Base-by-base conservation (phyloP, 441 rosid genomes). In the Hura crepitans region DNA sequence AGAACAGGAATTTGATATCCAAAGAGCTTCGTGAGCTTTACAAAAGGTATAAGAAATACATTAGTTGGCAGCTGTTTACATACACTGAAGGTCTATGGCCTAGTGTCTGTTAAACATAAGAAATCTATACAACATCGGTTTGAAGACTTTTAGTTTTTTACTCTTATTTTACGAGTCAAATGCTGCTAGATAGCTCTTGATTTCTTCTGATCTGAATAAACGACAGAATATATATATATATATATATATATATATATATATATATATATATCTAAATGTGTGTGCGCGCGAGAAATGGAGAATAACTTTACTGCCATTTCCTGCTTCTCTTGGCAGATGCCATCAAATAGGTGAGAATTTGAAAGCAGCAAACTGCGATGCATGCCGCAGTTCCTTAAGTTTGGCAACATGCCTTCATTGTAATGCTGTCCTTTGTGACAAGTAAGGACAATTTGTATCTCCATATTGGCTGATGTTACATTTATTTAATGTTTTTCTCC, bases 361-460 rank as follows among this genome's bases (percentile, higher is more conserved):
- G 56, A 81, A 82, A 46, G 56, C 60, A 42, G 81, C 91, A 81
- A 80, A 70, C 69, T 89, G 95, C 75, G 82, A 77, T 74, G 68
- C 47, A 22, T 89, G 95, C 72, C 74, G 75, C 43, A 62, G 85
- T 77, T 79, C 85, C 49, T 68, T 81, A 68, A 75, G 84, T 73
- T 73, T 89, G 74, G 90, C 86, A n/a, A 83, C 90, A 46, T 89
- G 95, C 80, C 85, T 89, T 64, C 80, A 84, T 42, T 87, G 95
- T 66, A 81, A 78, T 71, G 74, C 74, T 54, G 79, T 85, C 53
- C 69, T 87, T 42, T 89, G 95, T 68, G 95, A 89, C 74, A 78
- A 75, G 95, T 89, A 81, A 78, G 82, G 28, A 30, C 57, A 53
- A 35, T 59, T 54, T 61, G 2, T 66, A 47, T 70, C 35, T 72